These are phyloP conservation scores for Monosporozyma aerobia DNA, from an alignment of 805 yeast species.

Conservation along the genomic window DNA sequence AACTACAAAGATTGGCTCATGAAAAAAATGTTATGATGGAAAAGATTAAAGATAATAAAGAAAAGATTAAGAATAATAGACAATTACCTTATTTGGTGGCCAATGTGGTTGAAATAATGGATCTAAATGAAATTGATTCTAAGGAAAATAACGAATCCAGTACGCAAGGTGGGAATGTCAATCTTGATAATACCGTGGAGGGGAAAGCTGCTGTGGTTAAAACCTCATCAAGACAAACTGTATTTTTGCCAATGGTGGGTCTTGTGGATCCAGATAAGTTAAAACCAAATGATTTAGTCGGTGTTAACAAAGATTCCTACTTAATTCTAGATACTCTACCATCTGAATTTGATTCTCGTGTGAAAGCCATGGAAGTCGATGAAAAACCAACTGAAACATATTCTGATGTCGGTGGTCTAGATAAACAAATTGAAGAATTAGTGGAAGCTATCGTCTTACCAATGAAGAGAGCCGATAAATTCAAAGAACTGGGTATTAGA, in stretches of 20 bases:
- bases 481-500: conserved; percentile 86
- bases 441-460: conserved; percentile 98
- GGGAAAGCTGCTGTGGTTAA: conserved; percentile 98
- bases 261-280: conserved; percentile 83
- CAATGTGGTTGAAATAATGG: conserved; percentile 88
- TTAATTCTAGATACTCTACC: conserved; percentile 89
- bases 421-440: conserved; percentile 94
- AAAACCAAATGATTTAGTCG: conserved; percentile 96
- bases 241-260: conserved; percentile 91
- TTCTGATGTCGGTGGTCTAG: conserved; percentile 95
- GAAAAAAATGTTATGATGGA: conserved; percentile 90
- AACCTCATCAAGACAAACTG: conserved; percentile 96
- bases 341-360: conserved; percentile 94
- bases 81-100: conserved; percentile 95
- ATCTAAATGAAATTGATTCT: conserved; percentile 74
- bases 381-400: conserved; percentile 97
- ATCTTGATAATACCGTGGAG: conserved; percentile 77
- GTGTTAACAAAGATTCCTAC: conserved; percentile 95
- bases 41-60: conserved; percentile 90
- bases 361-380: conserved; percentile 98
- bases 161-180: conserved; percentile 92
- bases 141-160: conserved; percentile 44
- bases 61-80: conserved; percentile 88
- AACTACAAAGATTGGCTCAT: conserved; percentile 79
- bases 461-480: conserved; percentile 96